Evolutionary conservation across 75 land plant species (phyloP), one percentile per base, ranked within the genome.

Genomic region (Chamaecyparis obtusa): DNA sequence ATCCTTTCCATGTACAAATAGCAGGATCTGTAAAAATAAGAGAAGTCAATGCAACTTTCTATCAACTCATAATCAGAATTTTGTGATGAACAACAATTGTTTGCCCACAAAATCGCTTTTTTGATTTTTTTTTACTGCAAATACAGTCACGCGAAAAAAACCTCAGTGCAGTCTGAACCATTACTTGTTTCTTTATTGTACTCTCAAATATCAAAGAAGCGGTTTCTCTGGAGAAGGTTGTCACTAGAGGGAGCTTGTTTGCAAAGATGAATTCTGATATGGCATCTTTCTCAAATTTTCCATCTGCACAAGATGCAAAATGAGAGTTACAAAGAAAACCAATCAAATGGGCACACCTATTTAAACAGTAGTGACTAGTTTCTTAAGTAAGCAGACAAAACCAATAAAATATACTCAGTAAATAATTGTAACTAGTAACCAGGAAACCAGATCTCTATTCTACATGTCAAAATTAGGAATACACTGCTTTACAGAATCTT

Each of bases 171-270:
- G 32, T 64, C 14, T 41, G 1, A 71, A 13, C 3, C 8, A 1
- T 32, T 88, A 98, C 99, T 94, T 98, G 99, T 71, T 95, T 98
- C 90, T 95, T 96, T 36, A 98, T 94, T 37, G 95, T 39, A 88
- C 90, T 94, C 39, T 94, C 99, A 92, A 98, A 98, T 37, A 98
- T 91, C 49, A 43, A 13, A 41, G 93, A 86, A 27, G 99, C 94
- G 85, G 49, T 93, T 85, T 98, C 96, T 87, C 90, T 88, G 17
- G 92, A 95, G 88, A 97, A 96, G n/a, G 32, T 84, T 64, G 92
- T 92, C n/a, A 98, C 99, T 32, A 98, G 84, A 35, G 99, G 99
- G 85, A 94, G 95, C 93, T 98, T 98, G 91, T 95, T 95, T 85
- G 90, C 84, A 87, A 84, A 89, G 24, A 96, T 93, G 90, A 98